Evolutionary conservation across 2,329 filamentous ascomycete genomes (phyloP), one percentile per base, ranked within the genome.

Genomic region (Pseudogymnoascus verrucosus): DNA sequence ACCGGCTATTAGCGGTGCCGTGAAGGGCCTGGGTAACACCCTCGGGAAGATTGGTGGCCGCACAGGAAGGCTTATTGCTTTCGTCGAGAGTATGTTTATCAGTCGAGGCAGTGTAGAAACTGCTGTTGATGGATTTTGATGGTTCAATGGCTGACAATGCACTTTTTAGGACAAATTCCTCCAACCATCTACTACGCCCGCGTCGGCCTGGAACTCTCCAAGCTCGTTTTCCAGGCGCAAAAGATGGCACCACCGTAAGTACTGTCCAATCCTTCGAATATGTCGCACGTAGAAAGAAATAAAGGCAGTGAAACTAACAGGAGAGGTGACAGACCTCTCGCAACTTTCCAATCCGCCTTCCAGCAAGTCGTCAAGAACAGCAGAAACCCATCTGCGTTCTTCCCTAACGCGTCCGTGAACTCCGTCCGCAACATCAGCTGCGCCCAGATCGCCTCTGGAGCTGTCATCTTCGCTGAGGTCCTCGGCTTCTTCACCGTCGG

Each of bases 401-500:
- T 89, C 72, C 77, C 80, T 72, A 75, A 75, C 65, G 71, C 76
- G 62, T 78, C 78, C 63, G 75, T 89, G 68, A 77, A 79, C 70
- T 79, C 80, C 69, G 76, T 90, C 73, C 86, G 90, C 75, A 89
- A 86, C 79, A 72, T 95, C 72, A 89, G 85, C 77, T 81, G 79
- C 69, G 82, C 86, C 70, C 88, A 96, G 77, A 76, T 93, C 70
- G 83, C 84, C 63, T 78, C 89, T 62, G 89, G 84, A 65, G 90
- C 89, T 71, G 89, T 99, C 65, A 80, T 97, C 67, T 78, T 83
- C 59, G 93, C 93, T 64, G 93, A 99, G 80, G 84, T 91, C 61
- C 79, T 99, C 69, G 95, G 95, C 66, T 99, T 99, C 85, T 99
- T 98, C 84, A 96, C 93, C 66, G 86, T 98, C 63, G 95, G 95